These are phyloP conservation scores for Nemania serpens DNA, from an alignment of 2,329 filamentous ascomycete genomes.

Conservation along the genomic window DNA sequence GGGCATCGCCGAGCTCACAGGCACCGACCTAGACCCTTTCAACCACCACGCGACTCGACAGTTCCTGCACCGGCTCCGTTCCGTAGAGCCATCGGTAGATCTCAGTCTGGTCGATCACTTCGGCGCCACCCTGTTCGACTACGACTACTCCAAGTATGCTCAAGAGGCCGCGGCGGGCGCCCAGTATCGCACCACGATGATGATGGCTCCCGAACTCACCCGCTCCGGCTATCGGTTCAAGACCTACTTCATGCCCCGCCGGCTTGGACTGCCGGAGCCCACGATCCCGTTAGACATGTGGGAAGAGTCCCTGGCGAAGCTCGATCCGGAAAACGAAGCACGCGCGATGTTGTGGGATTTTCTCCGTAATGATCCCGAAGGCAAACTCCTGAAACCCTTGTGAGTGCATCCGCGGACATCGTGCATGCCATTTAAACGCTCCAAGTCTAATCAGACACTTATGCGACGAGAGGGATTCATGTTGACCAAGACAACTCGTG, in stretches of 20 bases:
- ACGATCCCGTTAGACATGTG: slow-evolving; percentile 10
- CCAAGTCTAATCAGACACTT: too few species aligned
- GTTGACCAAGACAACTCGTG: background rate
- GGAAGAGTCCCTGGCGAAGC: slow-evolving; percentile 9
- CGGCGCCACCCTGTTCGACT: slow-evolving; percentile 19
- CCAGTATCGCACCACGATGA: slow-evolving; percentile 5
- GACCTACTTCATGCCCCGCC: slow-evolving; percentile 32
- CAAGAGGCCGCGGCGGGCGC: slow-evolving; percentile 13
- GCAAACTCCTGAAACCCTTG: slow-evolving; percentile 21
- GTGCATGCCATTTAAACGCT: too few species aligned
- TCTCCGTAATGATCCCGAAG: slow-evolving; percentile 16
- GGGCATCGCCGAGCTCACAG: slow-evolving; percentile 26
- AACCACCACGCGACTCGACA: slow-evolving; percentile 27
- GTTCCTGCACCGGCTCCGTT: slow-evolving; percentile 16
- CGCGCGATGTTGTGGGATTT: slow-evolving; percentile 19
- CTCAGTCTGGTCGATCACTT: slow-evolving; percentile 28
- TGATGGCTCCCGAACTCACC: slow-evolving; percentile 16
- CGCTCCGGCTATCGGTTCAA: slow-evolving; percentile 23
- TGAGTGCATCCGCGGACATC: background rate
- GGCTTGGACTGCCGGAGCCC: background rate
- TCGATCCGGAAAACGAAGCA: slow-evolving; percentile 17
- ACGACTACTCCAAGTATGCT: slow-evolving; percentile 17
- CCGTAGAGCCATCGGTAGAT: slow-evolving; percentile 22
- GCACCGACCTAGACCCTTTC: slow-evolving; percentile 30
- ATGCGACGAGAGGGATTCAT: too few species aligned